Evolutionary conservation across 371 early-diverging fungal species (phyloP), one percentile per base, ranked within the genome.

Genomic region (Apophysomyces ossiformis): DNA sequence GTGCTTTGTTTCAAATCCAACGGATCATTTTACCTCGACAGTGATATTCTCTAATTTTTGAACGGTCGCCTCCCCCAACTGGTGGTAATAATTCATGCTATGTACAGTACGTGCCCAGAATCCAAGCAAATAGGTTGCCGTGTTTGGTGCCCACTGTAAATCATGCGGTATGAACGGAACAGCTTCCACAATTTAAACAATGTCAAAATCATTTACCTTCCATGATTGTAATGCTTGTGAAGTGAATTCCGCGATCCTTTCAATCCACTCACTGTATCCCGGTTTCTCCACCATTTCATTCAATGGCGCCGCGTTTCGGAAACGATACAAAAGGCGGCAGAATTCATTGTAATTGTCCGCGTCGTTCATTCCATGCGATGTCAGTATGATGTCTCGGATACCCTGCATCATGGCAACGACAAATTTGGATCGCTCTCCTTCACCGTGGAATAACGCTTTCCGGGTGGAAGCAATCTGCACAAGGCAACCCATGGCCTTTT

Each of bases 51-150:
- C 77, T 9, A 87, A 67, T 16, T 84, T 85, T 7, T 79, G 75
- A 39, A 82, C 80, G 0, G 79, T 67, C 6, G 75, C 71, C 18
- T 78, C 70, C 13, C 73, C 75, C 41, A 78, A 63, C 32, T 74
- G 72, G 57, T 78, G 81, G 58, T 84, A 85, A 65, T 85, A 86
- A 16, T 81, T 75, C 78, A 87, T 85, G 37, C 89, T 86, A 18
- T 90, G 84, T 3, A 90, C 85, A 9, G 91, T 85, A 66, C 91
- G 87, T 61, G 88, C 84, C 96, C 96, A 96, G 69, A 95, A 95
- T 2, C 90, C 87, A 57, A 96, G 77, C 35, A 96, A 75, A 72
- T 94, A 94, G 36, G 81, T 72, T 4, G 92, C 77, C 60, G 92
- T 93, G 72, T 93, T 92, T 32, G 92, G 87, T 37, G 90, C 85